These are phyloP conservation scores for Poa annua DNA, from an alignment of 176 grass and related monocot species.

Conservation along the genomic window DNA sequence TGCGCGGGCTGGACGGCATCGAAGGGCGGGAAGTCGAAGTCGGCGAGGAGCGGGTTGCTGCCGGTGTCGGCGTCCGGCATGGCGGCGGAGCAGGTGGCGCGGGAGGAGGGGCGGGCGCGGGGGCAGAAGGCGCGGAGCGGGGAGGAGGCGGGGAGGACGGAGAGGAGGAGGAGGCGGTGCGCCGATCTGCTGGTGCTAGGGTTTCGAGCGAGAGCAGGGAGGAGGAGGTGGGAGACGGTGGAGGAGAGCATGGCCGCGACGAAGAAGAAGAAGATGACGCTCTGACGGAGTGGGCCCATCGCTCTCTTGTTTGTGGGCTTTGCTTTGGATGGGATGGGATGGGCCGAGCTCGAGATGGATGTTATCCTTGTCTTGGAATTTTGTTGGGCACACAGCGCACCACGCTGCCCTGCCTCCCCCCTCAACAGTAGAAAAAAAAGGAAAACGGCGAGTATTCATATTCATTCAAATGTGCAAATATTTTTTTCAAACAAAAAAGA, in stretches of 20 bases:
- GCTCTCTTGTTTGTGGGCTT: not conserved
- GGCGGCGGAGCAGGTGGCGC: conserved; percentile 46
- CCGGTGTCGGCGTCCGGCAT: not conserved
- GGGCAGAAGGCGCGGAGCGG: conserved; percentile 64
- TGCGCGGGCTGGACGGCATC: conserved; percentile 66
- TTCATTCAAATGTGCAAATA: too few species aligned
- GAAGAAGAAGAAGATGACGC: not conserved
- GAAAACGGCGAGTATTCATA: too few species aligned
- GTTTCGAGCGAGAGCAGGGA: conserved; percentile 31
- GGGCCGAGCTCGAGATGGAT: too few species aligned
- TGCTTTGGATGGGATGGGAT: too few species aligned
- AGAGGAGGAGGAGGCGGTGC: conserved; percentile 34
- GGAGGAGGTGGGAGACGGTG: conserved; percentile 34
- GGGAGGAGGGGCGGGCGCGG: conserved; percentile 24
- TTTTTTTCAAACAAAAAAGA: too few species aligned
- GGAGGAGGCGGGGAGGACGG: conserved; percentile 52
- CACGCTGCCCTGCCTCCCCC: too few species aligned
- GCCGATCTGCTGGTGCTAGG: too few species aligned
- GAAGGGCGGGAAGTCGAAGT: conserved; percentile 85
- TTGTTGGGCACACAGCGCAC: too few species aligned
- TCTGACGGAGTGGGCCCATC: conserved; percentile 9
- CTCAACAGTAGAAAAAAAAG: too few species aligned
- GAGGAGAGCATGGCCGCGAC: conserved; percentile 12
- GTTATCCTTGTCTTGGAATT: too few species aligned
- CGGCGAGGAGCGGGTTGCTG: conserved; percentile 62